Evolutionary conservation across 164 flowering plant genomes (phyloP).

Genomic region (Vitis amurensis): DNA sequence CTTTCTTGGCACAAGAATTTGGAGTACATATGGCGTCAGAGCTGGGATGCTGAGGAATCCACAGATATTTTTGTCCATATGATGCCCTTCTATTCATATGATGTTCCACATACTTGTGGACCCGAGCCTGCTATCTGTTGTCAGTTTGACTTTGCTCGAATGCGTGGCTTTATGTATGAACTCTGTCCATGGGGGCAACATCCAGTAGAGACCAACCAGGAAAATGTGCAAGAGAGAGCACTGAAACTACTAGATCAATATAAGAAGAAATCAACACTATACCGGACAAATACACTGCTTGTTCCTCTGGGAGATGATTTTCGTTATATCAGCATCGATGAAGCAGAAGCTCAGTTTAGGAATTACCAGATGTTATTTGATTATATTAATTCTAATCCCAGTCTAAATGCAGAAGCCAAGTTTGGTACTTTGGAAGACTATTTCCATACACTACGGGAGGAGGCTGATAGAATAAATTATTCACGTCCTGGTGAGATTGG

Average conservation of each 20-base stretch:
- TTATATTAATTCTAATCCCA: constrained; percentile 80
- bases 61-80: constrained; percentile 98
- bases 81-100: constrained; percentile 99
- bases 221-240: constrained; percentile 86
- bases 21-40: constrained; percentile 95
- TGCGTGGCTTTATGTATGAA: constrained; percentile 68
- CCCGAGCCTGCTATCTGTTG: constrained; percentile 99
- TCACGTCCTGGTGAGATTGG: constrained; percentile 82
- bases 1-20: constrained; percentile 76
- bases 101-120: constrained; percentile 98
- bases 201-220: constrained; percentile 73
- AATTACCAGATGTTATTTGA: constrained; percentile 91
- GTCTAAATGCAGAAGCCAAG: constrained; percentile 78
- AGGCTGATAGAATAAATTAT: constrained; percentile 82
- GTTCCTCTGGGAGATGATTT: constrained; percentile 99
- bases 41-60: constrained; percentile 89
- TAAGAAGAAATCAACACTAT: constrained; percentile 83
- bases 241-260: constrained; percentile 80
- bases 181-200: constrained; percentile 84
- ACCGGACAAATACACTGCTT: constrained; percentile 90
- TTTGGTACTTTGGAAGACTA: constrained; percentile 98
- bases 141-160: constrained; percentile 96
- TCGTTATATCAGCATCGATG: constrained; percentile 76
- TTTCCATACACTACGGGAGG: constrained; percentile 85
- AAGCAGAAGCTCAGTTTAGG: constrained; percentile 96